Evolutionary conservation across 345 rosid genomes (phyloP).

Genomic region (Crucihimalaya himalaica): DNA sequence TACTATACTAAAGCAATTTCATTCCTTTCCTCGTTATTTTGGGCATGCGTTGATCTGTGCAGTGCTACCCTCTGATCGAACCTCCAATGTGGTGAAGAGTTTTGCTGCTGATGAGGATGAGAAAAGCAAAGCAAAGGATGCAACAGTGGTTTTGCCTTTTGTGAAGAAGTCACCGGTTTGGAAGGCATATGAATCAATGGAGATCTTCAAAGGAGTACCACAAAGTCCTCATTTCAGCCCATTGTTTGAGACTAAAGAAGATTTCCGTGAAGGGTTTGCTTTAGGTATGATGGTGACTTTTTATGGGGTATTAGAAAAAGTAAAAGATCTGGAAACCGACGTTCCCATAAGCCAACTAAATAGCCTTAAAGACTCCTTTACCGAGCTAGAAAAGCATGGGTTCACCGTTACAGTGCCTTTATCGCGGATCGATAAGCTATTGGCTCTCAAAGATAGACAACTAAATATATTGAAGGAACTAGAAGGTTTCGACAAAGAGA

Average conservation of each 20-base stretch:
- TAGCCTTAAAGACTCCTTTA: slow-evolving; percentile 49
- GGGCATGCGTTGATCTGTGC: neutral
- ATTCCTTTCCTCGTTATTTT: neutral
- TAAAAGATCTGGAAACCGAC: slow-evolving; percentile 40
- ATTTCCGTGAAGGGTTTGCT: slow-evolving; percentile 65
- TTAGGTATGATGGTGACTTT: slow-evolving; percentile 63
- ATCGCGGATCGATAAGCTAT: slow-evolving; percentile 47
- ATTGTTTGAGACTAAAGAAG: slow-evolving; percentile 49
- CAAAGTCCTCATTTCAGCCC: slow-evolving; percentile 68
- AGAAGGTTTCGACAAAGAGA: slow-evolving; percentile 37
- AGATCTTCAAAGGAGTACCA: slow-evolving; percentile 41
- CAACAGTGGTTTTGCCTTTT: slow-evolving; percentile 40
- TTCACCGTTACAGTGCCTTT: slow-evolving; percentile 48
- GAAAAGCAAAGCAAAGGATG: slow-evolving; percentile 19
- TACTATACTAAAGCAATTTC: neutral
- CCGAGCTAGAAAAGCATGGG: slow-evolving; percentile 56
- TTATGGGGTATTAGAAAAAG: slow-evolving; percentile 51
- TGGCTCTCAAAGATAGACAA: slow-evolving; percentile 43
- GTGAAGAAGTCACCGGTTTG: slow-evolving; percentile 52
- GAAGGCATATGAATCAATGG: slow-evolving; percentile 56
- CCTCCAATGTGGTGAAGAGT: neutral
- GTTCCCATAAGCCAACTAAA: slow-evolving; percentile 42
- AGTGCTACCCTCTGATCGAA: neutral
- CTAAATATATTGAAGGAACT: slow-evolving; percentile 34
- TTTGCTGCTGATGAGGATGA: neutral